Evolutionary conservation across 805 yeast genomes (phyloP), one percentile per base, ranked within the genome.

Genomic region (Candida suzukii): DNA sequence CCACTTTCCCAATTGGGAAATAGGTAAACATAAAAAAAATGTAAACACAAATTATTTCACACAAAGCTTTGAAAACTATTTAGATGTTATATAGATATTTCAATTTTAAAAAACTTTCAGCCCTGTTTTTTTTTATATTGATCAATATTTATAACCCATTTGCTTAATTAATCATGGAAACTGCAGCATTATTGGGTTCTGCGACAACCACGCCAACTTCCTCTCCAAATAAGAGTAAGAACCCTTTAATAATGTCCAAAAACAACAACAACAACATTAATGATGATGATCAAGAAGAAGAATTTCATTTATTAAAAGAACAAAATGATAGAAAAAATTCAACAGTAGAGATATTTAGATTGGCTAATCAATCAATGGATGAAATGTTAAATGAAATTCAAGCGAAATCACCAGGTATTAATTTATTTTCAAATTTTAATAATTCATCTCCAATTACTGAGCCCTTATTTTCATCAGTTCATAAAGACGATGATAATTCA

Each of bases 311-410:
- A 17, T 26, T 26, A n/a, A 8, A 8, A 11, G 13, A 26, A 26
- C n/a, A 12, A 8, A 29, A 18, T 14, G 20, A 9, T 18, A 31
- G 35, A 31, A 31, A 19, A 17, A 17, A 31, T 12, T 31, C 35
- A 6, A 36, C 38, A 13, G 39, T 19, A 7, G 41, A 45, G 22
- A 17, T 57, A 19, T 57, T 61, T 47, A 52, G 45, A 25, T 43
- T 49, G 29, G 58, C 58, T 14, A 58, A 60, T 44, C 61, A 60
- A 37, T 66, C 71, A 1, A 71, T 66, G 11, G 71, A 66, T 39
- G 68, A 66, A 36, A 52, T 68, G 12, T 43, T 68, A 17, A 57
- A 58, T 44, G 64, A 60, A 39, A 53, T 57, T 20, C 42, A 45
- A 32, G 36, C 45, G 3, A 45, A 46, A 17, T 38, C 56, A 7